Percentiles rank a stretch among this genome's conserved stretches.
Conservation (phyloP, 139 green algal species). For the Chlamydomonas sp. region DNA sequence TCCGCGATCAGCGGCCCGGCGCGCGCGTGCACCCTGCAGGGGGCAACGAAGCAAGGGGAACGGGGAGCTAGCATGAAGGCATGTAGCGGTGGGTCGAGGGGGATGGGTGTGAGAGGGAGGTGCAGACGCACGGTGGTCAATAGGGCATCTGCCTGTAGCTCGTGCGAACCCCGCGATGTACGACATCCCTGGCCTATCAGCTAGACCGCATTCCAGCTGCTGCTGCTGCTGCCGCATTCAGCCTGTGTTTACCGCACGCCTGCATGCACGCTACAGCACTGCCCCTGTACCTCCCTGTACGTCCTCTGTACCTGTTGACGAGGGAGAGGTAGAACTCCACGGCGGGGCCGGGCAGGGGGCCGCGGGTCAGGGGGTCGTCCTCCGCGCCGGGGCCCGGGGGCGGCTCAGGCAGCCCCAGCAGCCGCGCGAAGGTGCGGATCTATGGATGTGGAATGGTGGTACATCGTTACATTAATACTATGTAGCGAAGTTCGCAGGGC, state of each 20-base stretch:
- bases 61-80: not conserved
- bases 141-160: too few relatives aligned
- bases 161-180: too few relatives aligned
- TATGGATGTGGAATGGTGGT: not conserved
- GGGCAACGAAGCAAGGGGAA: too few relatives aligned
- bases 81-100: not conserved
- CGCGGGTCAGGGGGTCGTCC: conserved; percentile 12
- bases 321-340: conserved; percentile 51
- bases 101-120: too few relatives aligned
- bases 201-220: too few relatives aligned
- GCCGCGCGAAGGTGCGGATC: conserved; percentile 43
- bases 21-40: conserved; percentile 43
- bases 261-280: too few relatives aligned
- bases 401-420: conserved; percentile 45
- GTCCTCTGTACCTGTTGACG: conserved; percentile 38
- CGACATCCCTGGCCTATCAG: too few relatives aligned
- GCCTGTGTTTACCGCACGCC: too few relatives aligned
- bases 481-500: too few relatives aligned
- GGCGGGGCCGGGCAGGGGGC: conserved; percentile 14
- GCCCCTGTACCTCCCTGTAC: not conserved
- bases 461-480: too few relatives aligned
- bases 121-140: too few relatives aligned
- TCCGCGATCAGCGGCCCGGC: conserved; percentile 47
- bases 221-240: too few relatives aligned
- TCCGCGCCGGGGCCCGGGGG: not conserved